Evolutionary conservation across 202 grass and related monocot species (phyloP), one percentile per base, ranked within the genome.

Genomic region (Brachypodium distachyon): DNA sequence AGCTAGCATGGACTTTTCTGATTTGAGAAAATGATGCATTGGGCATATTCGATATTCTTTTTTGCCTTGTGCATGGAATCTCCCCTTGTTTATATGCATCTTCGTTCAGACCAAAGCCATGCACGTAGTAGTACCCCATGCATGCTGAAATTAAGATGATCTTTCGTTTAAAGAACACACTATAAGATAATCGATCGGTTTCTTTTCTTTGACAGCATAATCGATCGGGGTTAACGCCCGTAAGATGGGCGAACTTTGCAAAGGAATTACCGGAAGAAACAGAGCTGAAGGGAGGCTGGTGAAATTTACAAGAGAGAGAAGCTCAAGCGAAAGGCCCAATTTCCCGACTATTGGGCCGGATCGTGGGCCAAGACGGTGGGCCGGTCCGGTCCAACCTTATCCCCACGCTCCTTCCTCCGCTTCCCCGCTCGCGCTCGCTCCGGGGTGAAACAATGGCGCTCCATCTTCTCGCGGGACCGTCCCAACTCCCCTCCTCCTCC

Each of bases 341-440:
- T 0, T 27, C 40, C 77, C 25, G 9, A 32, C 17, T 14, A 2
- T 22, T 17, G n/a, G 16, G 1, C 23, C n/a, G 2, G 4, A 1
- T 32, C 13, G 7, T 56, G 9, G 9, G 61, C 42, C 69, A n/a
- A n/a, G n/a, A n/a, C n/a, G n/a, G n/a, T n/a, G n/a, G n/a, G n/a
- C n/a, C 13, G 17, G 23, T 29, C 22, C 23, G n/a, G 48, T 56
- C 1, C 12, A 49, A 46, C 67, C 85, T 79, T 87, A 79, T 83
- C 80, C 75, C 1, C 25, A n/a, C 26, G 70, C 8, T 34, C 43
- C 4, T 9, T 42, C 32, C 27, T 42, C 0, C 16, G 51, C 36
- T 12, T 70, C 43, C 33, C 26, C 37, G 14, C 43, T 5, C 27
- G 31, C 40, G 44, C 36, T 4, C 27, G 51, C 29, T 18, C 47